Base-by-base conservation (phyloP, 2,329 filamentous ascomycete species). In the Trichoderma cornu-damae region DNA sequence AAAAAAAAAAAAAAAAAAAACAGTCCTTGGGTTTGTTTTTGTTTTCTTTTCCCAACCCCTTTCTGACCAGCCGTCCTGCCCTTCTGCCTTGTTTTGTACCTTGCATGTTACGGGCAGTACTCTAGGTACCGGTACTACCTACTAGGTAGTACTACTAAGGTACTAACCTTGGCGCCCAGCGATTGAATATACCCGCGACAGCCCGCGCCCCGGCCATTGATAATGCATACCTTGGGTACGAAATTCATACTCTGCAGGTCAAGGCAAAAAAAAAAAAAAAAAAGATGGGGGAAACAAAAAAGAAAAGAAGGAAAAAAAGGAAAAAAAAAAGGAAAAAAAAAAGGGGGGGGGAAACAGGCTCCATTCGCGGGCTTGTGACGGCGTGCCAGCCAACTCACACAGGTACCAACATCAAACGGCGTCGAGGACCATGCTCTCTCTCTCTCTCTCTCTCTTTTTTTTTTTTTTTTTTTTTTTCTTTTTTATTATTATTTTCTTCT, bases 141-240 rank as follows among this genome's bases (percentile, higher is more conserved):
- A n/a, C n/a, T n/a, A n/a, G n/a, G n/a, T n/a, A n/a, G n/a, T n/a
- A n/a, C n/a, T n/a, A n/a, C n/a, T n/a, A n/a, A n/a, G n/a, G n/a
- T n/a, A 42, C 37, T 24, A 42, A 32, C 37, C 42, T 46, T 34
- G 52, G 30, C 32, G 52, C 40, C 32, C 32, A 38, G 42, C 24
- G 52, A 26, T 37, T 20, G 52, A 55, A 47, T 55, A 47, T 55
- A 55, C 52, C 30, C 52, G 52, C 52, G 52, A 55, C 52, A 55
- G 32, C 9, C 6, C 22, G 52, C 52, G 32, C 52, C 52, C 38
- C 52, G 52, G n/a, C n/a, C n/a, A n/a, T n/a, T n/a, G n/a, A n/a
- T n/a, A n/a, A n/a, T n/a, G n/a, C n/a, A n/a, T n/a, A n/a, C n/a
- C n/a, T n/a, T n/a, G n/a, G n/a, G n/a, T n/a, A n/a, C 42, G 24